Conservation (phyloP, 805 yeast species). For the Hanseniaspora valbyensis region DNA sequence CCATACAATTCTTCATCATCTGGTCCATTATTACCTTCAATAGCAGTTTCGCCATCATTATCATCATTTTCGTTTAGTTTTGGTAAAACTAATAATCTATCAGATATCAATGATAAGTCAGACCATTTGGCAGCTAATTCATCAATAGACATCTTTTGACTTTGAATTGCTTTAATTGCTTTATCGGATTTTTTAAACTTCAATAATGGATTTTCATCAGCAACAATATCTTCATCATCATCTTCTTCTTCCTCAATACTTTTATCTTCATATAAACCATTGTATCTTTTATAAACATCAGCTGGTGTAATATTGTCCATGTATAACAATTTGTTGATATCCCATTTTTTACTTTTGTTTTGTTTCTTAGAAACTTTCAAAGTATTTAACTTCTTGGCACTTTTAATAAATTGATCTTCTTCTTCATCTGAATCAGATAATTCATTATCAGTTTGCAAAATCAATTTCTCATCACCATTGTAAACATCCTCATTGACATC, state of each 20-base stretch:
- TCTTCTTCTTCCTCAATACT: conserved; percentile 34
- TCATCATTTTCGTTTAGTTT: conserved; percentile 26
- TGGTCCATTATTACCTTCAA: conserved; percentile 29
- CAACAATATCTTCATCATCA: conserved; percentile 32
- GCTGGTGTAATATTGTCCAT: conserved; percentile 64
- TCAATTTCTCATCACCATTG: conserved; percentile 26
- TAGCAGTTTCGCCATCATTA: conserved; percentile 21
- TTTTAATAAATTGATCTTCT: conserved; percentile 29
- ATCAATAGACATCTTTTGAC: conserved; percentile 29
- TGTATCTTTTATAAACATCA: conserved; percentile 67
- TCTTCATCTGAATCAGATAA: conserved; percentile 34
- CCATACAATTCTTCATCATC: conserved; percentile 44
- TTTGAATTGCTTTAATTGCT: conserved; percentile 28
- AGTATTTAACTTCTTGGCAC: conserved; percentile 49
- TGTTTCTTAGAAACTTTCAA: conserved; percentile 30
- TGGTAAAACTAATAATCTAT: conserved; percentile 27
- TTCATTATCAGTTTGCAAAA: conserved; percentile 44
- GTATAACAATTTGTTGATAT: conserved; percentile 70
- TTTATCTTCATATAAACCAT: conserved; percentile 37
- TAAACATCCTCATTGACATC: conserved; percentile 41
- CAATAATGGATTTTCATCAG: conserved; percentile 26
- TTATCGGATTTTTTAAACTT: conserved; percentile 17
- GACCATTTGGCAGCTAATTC: conserved; percentile 27
- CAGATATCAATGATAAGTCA: conserved; percentile 24
- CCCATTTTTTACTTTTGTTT: conserved; percentile 49